A percentile compares a stretch with the other conserved stretches of the same genome.
Evolutionary conservation across 2,329 filamentous ascomycete species (phyloP).

Genomic region (Cytospora chrysosperma): DNA sequence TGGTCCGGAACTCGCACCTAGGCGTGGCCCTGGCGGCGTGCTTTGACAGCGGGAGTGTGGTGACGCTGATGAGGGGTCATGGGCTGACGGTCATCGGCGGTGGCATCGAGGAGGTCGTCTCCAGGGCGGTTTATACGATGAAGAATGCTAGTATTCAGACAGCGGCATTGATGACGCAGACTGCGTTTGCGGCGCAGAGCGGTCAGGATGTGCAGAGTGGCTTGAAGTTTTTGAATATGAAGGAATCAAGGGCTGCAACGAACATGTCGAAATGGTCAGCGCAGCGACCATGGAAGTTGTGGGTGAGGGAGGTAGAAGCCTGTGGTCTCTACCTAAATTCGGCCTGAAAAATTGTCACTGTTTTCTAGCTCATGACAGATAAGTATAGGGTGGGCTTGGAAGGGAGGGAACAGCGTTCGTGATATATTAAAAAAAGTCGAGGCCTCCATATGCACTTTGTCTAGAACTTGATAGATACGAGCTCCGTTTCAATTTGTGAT

Average conservation of each 20-base stretch:
- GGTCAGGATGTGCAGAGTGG: not conserved
- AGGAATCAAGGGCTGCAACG: conserved; percentile 26
- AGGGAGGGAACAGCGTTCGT: too few relatives aligned
- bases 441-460: too few relatives aligned
- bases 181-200: conserved; percentile 21
- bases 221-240: conserved; percentile 23
- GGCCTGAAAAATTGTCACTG: too few relatives aligned
- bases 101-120: conserved; percentile 41
- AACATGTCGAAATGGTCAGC: conserved; percentile 24
- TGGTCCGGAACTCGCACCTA: conserved; percentile 37
- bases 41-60: conserved; percentile 34
- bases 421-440: too few relatives aligned
- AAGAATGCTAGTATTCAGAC: conserved; percentile 43
- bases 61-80: conserved; percentile 46
- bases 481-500: too few relatives aligned
- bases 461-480: too few relatives aligned
- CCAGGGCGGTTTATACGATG: conserved; percentile 43
- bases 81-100: conserved; percentile 41
- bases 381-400: too few relatives aligned
- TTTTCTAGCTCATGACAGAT: too few relatives aligned
- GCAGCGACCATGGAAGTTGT: conserved; percentile 29
- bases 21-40: conserved; percentile 35
- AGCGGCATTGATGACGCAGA: conserved; percentile 34
- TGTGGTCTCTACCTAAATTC: conserved; percentile 29
- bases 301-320: conserved; percentile 30